Base-by-base conservation (phyloP, 2,329 filamentous ascomycete species). In the Talaromyces verruculosus region DNA sequence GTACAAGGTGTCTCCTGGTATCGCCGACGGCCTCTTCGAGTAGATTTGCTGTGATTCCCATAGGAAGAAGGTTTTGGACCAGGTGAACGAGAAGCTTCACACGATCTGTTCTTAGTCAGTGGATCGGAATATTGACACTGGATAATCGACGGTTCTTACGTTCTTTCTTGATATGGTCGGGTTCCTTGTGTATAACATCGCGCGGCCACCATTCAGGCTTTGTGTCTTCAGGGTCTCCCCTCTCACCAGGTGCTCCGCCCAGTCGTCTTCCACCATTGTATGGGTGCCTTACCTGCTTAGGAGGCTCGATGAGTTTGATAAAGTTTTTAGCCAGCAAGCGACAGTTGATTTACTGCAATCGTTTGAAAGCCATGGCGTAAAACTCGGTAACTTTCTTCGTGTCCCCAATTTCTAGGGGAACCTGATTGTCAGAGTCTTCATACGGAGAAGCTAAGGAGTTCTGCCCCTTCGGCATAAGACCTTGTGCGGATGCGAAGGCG, bases 261-360 rank as follows among this genome's bases (percentile, higher is more conserved):
- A 25, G 47, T 30, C 22, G 8, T 51, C 74, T 75, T n/a, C 79
- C 77, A 10, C 81, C 81, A 69, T 83, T 83, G 69, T 83, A 83
- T 2, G 81, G 81, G 68, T 81, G 78, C 57, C 78, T 79, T 2
- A 79, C 79, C 71, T 83, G 81, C 71, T 83, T 84, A 39, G 78
- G 76, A 3, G 81, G 81, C 58, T 83, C 79, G 33, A 82, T 81
- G 4, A 77, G 73, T 67, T 80, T 83, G 66, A 83, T 81, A 67
- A 80, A 82, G 4, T 76, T 77, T 67, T 82, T 82, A 25, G 77
- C 76, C 25, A 83, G 76, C 19, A 77, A 71, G 5, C 80, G 80
- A 61, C 80, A 82, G 61, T 79, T 80, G 47, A 80, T 72, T 66
- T 83, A 81, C 66, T 82, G 80, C 66, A 83, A 77, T 35, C 77